phyloP scores from a whole-genome alignment of 1,284 basidiomycete genomes.

The Ceratobasidium papillatum region DNA sequence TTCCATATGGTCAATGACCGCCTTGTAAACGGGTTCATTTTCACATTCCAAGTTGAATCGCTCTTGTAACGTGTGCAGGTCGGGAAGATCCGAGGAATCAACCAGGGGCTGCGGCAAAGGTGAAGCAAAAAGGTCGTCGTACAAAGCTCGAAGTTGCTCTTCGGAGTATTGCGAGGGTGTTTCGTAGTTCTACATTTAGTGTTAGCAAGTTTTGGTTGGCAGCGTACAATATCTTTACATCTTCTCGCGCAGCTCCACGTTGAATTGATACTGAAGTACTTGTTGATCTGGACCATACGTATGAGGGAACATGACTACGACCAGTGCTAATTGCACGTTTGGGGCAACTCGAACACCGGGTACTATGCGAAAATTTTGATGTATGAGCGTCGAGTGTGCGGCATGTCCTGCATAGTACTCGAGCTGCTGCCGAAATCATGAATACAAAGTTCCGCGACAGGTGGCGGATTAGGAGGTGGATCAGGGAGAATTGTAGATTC shows the following conservation, averaged over 20 bases:
- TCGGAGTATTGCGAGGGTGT: constrained; percentile 11
- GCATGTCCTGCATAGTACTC: constrained; percentile 16
- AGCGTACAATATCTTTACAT: background rate
- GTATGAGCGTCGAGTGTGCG: constrained; percentile 19
- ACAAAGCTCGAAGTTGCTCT: constrained; percentile 23
- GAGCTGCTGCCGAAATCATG: background rate
- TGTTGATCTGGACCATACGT: background rate
- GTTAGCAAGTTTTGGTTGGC: too few relatives aligned
- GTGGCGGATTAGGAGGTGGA: too few relatives aligned
- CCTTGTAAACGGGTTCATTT: background rate
- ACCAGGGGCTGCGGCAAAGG: background rate
- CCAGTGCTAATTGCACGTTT: background rate
- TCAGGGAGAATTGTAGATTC: background rate
- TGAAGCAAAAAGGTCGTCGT: constrained; percentile 27
- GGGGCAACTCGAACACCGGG: constrained; percentile 14
- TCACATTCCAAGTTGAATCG: constrained; percentile 2
- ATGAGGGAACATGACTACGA: background rate
- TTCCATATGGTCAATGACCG: constrained; percentile 14
- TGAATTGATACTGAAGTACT: background rate
- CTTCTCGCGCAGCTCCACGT: background rate
- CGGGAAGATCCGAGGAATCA: background rate
- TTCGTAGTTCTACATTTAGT: background rate
- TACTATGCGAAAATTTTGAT: background rate
- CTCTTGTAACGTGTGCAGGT: constrained; percentile 1
- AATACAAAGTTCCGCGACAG: too few relatives aligned